These are phyloP conservation scores for Russula foetens DNA, from an alignment of 768 basidiomycete species.

Conservation along the genomic window DNA sequence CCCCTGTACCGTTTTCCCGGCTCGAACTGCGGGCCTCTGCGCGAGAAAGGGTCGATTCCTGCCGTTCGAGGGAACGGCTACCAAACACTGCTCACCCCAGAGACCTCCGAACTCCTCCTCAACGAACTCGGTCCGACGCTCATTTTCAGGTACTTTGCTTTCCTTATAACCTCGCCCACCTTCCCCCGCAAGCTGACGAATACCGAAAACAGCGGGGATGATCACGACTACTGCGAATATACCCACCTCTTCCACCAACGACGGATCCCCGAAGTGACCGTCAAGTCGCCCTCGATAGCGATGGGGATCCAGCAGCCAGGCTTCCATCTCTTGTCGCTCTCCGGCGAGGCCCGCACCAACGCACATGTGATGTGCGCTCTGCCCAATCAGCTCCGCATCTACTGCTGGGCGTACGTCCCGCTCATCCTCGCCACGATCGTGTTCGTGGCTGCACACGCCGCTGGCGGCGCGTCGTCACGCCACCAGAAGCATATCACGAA, in stretches of 20 bases:
- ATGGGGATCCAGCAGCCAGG: conserved; percentile 82
- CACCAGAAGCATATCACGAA: background rate
- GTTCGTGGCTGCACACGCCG: conserved; percentile 28
- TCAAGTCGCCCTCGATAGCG: conserved; percentile 87
- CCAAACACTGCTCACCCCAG: conserved; percentile 71
- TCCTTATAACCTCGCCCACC: background rate
- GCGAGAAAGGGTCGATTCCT: conserved; percentile 67
- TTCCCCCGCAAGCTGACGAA: background rate
- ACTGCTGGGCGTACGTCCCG: conserved; percentile 64
- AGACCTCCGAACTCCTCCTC: conserved; percentile 60
- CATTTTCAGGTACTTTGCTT: conserved; percentile 59
- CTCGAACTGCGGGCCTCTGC: conserved; percentile 63
- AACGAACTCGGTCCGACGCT: conserved; percentile 53
- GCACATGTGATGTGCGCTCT: conserved; percentile 65
- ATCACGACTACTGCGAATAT: conserved; percentile 92
- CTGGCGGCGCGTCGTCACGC: background rate
- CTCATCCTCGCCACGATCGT: conserved; percentile 53
- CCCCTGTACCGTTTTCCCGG: conserved; percentile 72
- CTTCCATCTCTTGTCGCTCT: conserved; percentile 82
- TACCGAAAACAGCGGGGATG: conserved; percentile 62
- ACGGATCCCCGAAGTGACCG: conserved; percentile 63
- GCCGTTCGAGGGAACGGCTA: conserved; percentile 74
- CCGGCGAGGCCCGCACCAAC: conserved; percentile 32
- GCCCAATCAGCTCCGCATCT: conserved; percentile 79
- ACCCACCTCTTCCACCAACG: conserved; percentile 35